These are phyloP conservation scores for Lactarius sp. DNA, from an alignment of 768 basidiomycete species.

Conservation along the genomic window DNA sequence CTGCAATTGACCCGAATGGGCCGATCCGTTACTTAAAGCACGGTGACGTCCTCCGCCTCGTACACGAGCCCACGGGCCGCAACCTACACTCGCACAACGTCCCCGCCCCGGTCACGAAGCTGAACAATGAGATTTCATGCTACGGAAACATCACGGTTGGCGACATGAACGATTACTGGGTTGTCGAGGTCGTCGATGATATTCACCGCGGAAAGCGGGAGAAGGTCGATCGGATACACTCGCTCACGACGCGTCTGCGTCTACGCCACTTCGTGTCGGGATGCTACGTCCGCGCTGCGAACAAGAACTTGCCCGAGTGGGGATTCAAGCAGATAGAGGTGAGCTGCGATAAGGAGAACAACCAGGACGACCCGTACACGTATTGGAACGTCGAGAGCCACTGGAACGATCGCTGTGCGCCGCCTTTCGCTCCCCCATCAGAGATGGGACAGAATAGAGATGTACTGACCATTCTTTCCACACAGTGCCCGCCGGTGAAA, in stretches of 20 bases:
- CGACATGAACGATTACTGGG: conserved; percentile 87
- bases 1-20: conserved; percentile 58
- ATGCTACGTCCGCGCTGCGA: conserved; percentile 88
- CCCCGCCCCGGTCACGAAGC: conserved; percentile 82
- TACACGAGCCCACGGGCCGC: conserved; percentile 76
- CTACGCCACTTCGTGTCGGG: conserved; percentile 73
- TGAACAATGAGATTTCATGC: conserved; percentile 87
- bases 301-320: conserved; percentile 91
- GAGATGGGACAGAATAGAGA: background rate
- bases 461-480: conserved; percentile 32
- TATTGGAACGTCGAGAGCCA: conserved; percentile 99
- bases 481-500: conserved; percentile 70
- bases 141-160: conserved; percentile 91
- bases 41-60: conserved; percentile 75
- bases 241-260: conserved; percentile 84
- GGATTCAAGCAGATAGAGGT: conserved; percentile 99
- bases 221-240: conserved; percentile 68
- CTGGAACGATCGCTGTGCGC: conserved; percentile 90
- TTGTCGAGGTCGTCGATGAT: conserved; percentile 92
- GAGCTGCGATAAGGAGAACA: conserved; percentile 85
- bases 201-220: conserved; percentile 55
- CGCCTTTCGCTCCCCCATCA: background rate
- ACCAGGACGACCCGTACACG: conserved; percentile 74
- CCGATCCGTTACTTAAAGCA: conserved; percentile 67
- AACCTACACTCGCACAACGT: conserved; percentile 92